Percentiles rank a stretch among this genome's conserved stretches.
phyloP scores from a whole-genome alignment of 441 rosid genomes.

The Gossypium aridum region DNA sequence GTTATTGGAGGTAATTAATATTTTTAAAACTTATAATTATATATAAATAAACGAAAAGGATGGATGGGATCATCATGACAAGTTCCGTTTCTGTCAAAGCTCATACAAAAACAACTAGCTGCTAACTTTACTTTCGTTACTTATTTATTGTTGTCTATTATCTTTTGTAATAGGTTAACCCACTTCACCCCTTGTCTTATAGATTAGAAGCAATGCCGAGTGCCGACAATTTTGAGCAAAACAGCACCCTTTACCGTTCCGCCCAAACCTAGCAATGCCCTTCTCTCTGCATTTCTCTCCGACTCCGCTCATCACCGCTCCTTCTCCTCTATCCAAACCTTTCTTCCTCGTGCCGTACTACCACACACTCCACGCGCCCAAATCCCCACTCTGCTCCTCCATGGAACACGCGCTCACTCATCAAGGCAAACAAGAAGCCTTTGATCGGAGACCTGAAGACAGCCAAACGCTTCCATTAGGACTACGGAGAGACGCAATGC shows the following conservation, averaged over 20 bases:
- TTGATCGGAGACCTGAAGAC: background rate
- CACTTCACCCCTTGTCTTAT: no score
- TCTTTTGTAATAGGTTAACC: no score
- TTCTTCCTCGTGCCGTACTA: background rate
- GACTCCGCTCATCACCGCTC: background rate
- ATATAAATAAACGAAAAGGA: no score
- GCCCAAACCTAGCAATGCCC: constrained; percentile 12
- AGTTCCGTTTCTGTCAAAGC: no score
- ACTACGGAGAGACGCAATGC: constrained; percentile 42
- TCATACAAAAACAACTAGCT: no score
- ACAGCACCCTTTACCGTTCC: background rate
- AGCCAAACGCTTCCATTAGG: constrained; percentile 43
- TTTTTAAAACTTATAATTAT: no score
- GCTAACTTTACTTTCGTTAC: no score
- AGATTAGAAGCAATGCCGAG: background rate
- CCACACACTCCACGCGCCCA: background rate
- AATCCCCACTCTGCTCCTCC: constrained; percentile 6
- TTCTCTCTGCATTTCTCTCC: background rate
- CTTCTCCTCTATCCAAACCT: background rate
- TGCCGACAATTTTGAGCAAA: background rate
- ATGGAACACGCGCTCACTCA: constrained; percentile 1
- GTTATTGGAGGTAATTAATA: no score
- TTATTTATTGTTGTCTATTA: no score
- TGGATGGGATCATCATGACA: no score
- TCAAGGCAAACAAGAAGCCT: constrained; percentile 1